A percentile compares a stretch with the other conserved stretches of the same genome.
phyloP scores from a whole-genome alignment of 1,139 yeast species.

The Saccharomycopsis hybrid region DNA sequence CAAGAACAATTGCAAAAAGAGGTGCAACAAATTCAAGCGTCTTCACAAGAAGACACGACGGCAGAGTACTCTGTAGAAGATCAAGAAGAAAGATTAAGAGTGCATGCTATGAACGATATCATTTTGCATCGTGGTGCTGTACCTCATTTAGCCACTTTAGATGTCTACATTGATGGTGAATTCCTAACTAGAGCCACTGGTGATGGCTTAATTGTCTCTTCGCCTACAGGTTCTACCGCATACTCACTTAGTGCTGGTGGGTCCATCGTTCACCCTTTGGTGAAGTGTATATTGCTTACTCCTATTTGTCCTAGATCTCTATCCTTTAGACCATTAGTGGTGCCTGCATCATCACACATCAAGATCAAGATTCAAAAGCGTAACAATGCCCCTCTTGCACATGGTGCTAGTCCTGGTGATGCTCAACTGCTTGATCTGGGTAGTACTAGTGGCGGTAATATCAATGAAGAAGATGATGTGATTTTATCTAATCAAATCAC shows the following conservation, averaged over 20 bases:
- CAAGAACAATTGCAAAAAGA: not conserved
- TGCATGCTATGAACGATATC: constrained; percentile 89
- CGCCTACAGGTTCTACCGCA: constrained; percentile 96
- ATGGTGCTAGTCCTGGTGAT: not conserved
- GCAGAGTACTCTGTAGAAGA: constrained; percentile 7
- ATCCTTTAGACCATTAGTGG: constrained; percentile 76
- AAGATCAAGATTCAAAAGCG: constrained; percentile 48
- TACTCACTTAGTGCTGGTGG: constrained; percentile 90
- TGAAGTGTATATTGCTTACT: constrained; percentile 73
- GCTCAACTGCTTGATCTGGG: not conserved
- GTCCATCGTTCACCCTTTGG: constrained; percentile 83
- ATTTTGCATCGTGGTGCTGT: constrained; percentile 83
- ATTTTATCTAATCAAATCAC: constrained; percentile 6
- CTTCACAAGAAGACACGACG: not conserved
- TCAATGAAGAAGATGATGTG: not conserved
- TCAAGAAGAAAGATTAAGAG: constrained; percentile 14
- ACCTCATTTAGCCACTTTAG: constrained; percentile 79
- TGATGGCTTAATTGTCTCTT: constrained; percentile 78
- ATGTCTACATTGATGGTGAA: constrained; percentile 73
- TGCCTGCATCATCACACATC: constrained; percentile 69
- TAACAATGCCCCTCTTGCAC: constrained; percentile 22
- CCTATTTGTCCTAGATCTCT: constrained; percentile 89
- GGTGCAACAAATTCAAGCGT: not conserved
- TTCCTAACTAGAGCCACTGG: constrained; percentile 85
- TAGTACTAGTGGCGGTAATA: too few species aligned